Evolutionary conservation across 2,329 filamentous ascomycete species (phyloP), one percentile per base, ranked within the genome.

Genomic region (Cladosporium oxysporum): DNA sequence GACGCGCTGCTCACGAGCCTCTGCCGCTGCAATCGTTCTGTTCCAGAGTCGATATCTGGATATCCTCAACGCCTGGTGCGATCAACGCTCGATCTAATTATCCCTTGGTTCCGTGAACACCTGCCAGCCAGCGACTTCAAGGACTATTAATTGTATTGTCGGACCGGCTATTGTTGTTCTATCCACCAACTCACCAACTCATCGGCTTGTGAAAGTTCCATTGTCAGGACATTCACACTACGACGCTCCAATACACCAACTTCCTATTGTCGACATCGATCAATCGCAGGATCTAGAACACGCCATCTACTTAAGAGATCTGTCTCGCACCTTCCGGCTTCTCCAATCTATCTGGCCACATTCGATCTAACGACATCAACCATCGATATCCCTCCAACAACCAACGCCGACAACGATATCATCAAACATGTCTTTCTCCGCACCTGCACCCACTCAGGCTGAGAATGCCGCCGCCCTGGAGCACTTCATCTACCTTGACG

Each of bases 401-500:
- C 61, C 53, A 65, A 65, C 69, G 52, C 59, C 58, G 64, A 71
- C 59, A 66, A 62, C 44, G 29, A 52, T 28, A 35, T 50, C 65
- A 66, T 60, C 69, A 67, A 69, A 29, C 72, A 83, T 84, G 82
- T 75, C 80, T 72, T 81, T 80, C 77, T 78, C 71, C 72, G 52
- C 52, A 29, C 41, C 41, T 12, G 73, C 76, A 73, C 77, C 73
- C 72, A 79, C 75, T 71, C 73, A 77, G 26, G 73, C 72, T 67
- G 79, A 85, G 79, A 93, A 93, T 83, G 87, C 89, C 77, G 85
- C 85, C 63, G 91, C 91, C 59, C 84, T 95, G 70, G 90, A 93
- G 74, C 86, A 91, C 74, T 94, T 95, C 77, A 87, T 95, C 81
- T 91, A 90, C 80, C 85, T 87, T 72, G 89, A 89, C 11, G 91